phyloP scores from a whole-genome alignment of 208 protist genomes.

The Leishmania martiniquensis region DNA sequence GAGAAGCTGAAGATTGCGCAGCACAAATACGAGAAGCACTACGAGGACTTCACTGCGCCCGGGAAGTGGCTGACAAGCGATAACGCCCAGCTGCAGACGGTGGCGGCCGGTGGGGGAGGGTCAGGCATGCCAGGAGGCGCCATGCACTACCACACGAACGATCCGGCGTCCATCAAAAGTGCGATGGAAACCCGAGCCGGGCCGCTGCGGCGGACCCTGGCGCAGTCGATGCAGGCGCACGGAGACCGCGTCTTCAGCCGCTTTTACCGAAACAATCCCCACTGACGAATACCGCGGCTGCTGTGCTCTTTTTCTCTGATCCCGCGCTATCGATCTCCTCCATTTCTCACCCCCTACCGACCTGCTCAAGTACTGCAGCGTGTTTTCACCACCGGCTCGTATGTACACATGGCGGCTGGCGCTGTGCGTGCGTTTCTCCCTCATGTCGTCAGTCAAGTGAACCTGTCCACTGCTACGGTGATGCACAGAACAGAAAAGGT shows the following conservation, averaged over 20 bases:
- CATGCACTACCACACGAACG: constrained; percentile 73
- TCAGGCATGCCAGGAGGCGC: constrained; percentile 66
- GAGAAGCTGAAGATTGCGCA: constrained; percentile 90
- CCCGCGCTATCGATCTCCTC: neutral
- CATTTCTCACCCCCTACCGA: neutral
- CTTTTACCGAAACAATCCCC: constrained; percentile 89
- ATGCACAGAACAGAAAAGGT: neutral
- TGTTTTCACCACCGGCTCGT: neutral
- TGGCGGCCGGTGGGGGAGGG: constrained; percentile 66
- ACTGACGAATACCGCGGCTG: constrained; percentile 33
- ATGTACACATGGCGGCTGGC: neutral
- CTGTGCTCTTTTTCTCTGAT: neutral
- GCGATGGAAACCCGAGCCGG: constrained; percentile 79
- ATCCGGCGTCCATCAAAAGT: constrained; percentile 29
- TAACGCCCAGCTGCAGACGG: constrained; percentile 74
- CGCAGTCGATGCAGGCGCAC: constrained; percentile 74
- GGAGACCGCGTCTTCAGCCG: constrained; percentile 80
- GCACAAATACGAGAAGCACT: constrained; percentile 91
- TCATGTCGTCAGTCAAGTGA: neutral
- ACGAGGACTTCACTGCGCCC: constrained; percentile 83
- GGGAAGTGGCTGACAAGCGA: constrained; percentile 86
- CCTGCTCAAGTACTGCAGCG: neutral
- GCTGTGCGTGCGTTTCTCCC: neutral
- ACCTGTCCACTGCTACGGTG: neutral
- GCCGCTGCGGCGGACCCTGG: constrained; percentile 55